Percentiles rank a stretch among this genome's conserved stretches.
Evolutionary conservation across 1,284 basidiomycete species (phyloP).

Genomic region (Rhodotorula sp.): DNA sequence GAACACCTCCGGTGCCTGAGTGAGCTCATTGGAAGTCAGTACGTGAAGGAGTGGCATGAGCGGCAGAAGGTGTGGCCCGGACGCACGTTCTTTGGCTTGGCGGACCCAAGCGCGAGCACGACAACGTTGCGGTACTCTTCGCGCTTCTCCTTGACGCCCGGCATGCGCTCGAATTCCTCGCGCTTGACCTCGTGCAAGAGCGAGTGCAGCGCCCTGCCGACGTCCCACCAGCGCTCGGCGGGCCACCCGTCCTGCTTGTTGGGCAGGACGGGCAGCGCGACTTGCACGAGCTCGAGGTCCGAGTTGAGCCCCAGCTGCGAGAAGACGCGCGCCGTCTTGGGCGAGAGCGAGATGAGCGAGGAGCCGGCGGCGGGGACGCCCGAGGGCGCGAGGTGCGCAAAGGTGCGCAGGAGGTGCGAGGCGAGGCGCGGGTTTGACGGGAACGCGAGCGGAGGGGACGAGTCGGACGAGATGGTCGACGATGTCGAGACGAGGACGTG

Average conservation of each 20-base stretch:
- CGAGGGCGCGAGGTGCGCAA: slow-evolving; percentile 6
- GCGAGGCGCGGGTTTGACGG: not conserved
- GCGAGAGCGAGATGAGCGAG: slow-evolving; percentile 1
- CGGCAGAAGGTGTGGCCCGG: not conserved
- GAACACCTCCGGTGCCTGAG: slow-evolving; percentile 5
- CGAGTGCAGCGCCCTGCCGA: slow-evolving; percentile 15
- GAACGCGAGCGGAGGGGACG: not conserved
- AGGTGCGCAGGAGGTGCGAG: slow-evolving; percentile 9
- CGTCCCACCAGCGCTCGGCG: slow-evolving; percentile 23
- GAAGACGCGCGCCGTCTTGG: not conserved
- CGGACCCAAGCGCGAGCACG: slow-evolving; percentile 13
- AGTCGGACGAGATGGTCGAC: not conserved
- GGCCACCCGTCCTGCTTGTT: not conserved
- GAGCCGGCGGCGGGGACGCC: slow-evolving; percentile 15
- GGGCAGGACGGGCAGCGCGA: slow-evolving; percentile 16
- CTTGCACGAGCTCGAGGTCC: slow-evolving; percentile 7
- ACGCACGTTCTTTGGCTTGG: slow-evolving; percentile 14
- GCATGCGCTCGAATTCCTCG: not conserved
- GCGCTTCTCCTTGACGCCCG: not conserved
- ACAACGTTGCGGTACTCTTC: slow-evolving; percentile 7
- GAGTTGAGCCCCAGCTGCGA: not conserved
- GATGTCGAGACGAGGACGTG: slow-evolving; percentile 22
- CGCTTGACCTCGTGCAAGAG: slow-evolving; percentile 13
- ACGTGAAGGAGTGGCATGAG: no score
- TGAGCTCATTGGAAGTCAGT: not conserved